Evolutionary conservation across 202 grass and related monocot genomes (phyloP), one percentile per base, ranked within the genome.

Genomic region (Schoenoplectus triqueter): DNA sequence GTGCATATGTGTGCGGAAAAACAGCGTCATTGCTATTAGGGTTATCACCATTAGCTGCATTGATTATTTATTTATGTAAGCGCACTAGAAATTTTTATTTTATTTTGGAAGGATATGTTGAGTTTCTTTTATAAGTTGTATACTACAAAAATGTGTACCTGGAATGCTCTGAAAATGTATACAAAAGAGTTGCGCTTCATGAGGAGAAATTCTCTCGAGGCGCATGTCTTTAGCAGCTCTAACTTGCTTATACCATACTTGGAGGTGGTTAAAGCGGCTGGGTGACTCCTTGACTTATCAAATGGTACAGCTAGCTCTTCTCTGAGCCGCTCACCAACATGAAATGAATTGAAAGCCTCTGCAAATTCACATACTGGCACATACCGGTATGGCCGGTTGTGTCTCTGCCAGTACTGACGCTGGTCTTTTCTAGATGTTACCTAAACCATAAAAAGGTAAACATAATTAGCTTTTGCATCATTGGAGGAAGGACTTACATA

Each of bases 371-470:
- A 81, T 14, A 94, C 92, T 7, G 95, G 52, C 9, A 94, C 83
- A 50, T 93, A 94, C 6, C 73, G 39, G 11, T 94, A 97, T 44
- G 78, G 83, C 47, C 74, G 41, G 55, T 77, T 14, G 67, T 4
- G 39, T 7, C 59, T 56, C 8, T 55, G 59, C 92, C 92, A 97
- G 81, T 97, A 97, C 66, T 97, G 92, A 21, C 45, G 77, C 69
- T 97, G 94, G 74, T 97, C 94, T 56, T 97, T 97, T 51, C 81
- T 92, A 14, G 92, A 97, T 69, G 95, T 97, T 69, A 97, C 95
- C 94, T 97, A 42, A 49, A 80, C 54, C 21, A 77, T 77, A 13
- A 77, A 40, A 77, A n/a, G 52, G 10, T 20, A 13, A 15, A 10
- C 20, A 47, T 57, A 86, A 55, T 77, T 57, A 77, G 49, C 21